Base-by-base conservation (phyloP, 202 grass and related monocot species). In the Panicum virgatum region DNA sequence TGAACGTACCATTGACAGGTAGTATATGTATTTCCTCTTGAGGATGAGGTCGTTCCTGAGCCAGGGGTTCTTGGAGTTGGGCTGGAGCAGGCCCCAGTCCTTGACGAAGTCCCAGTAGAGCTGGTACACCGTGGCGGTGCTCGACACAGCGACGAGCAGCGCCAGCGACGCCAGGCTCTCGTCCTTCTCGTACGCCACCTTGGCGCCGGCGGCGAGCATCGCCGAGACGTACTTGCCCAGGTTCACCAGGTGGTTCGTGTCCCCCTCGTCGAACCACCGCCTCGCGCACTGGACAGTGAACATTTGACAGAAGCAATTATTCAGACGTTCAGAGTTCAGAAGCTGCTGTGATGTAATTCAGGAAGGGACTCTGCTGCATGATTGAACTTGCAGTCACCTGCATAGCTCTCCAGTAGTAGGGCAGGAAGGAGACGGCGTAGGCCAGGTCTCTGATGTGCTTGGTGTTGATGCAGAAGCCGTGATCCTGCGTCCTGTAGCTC, bases 401-500 rank as follows among this genome's bases (percentile, higher is more conserved):
- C 94, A 97, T 97, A n/a, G 94, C 94, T 88, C 94, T 93, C 90
- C 90, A 97, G 82, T 97, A 97, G 84, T 97, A 97, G 0, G 94
- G 93, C n/a, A 93, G 66, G 66, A 93, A 91, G 62, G 94, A 97
- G 62, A 93, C 82, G 6, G 88, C 88, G 61, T 97, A 97, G 54
- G 90, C 83, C 26, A 97, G 77, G 46, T 97, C 94, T 50, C 86
- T 89, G 75, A 87, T 84, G 48, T 97, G 84, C 42, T 93, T 93
- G 77, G 86, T 82, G 77, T 89, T 88, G 77, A 78, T 76, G 84
- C 94, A 97, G 62, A 85, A 91, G 20, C 84, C 90, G 56, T 91
- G 89, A 26, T 97, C 90, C 82, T 93, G 88, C 15, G 90, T 91
- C 56, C 48, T 79, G 75, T 93, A 97, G 54, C 90, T 97, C 16